Evolutionary conservation across 164 flowering plant genomes (phyloP).

Genomic region (Stephania yunnanensis): DNA sequence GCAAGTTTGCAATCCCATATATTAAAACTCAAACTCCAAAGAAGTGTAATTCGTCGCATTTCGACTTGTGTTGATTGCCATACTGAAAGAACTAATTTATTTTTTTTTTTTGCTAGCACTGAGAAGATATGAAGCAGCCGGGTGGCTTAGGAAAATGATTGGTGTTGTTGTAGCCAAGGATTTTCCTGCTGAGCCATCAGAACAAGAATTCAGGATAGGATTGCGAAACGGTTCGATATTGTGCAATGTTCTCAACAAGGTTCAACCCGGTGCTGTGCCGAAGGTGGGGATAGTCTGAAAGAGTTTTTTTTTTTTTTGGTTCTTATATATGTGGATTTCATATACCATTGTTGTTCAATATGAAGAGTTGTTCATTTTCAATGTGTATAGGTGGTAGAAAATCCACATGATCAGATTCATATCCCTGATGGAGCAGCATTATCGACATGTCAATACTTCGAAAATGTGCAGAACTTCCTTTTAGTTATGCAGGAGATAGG

Average conservation of each 20-base stretch:
- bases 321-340: neutral
- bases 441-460: constrained; percentile 92
- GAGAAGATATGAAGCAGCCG: constrained; percentile 77
- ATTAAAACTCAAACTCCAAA: neutral
- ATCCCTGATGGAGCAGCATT: constrained; percentile 94
- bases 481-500: constrained; percentile 83
- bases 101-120: constrained; percentile 28
- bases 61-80: neutral
- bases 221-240: constrained; percentile 82
- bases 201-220: constrained; percentile 76
- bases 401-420: constrained; percentile 61
- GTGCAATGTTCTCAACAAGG: constrained; percentile 72
- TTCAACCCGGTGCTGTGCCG: constrained; percentile 80
- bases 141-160: constrained; percentile 74
- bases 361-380: neutral
- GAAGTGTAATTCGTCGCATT: neutral
- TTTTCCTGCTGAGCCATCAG: constrained; percentile 87
- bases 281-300: constrained; percentile 41
- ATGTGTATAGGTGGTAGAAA: constrained; percentile 73
- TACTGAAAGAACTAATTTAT: neutral
- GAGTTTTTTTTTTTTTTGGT: neutral
- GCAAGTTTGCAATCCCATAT: too few relatives aligned
- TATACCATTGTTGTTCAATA: neutral
- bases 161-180: constrained; percentile 78
- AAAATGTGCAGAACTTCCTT: constrained; percentile 90